Base-by-base conservation (phyloP, 2,329 filamentous ascomycete genomes). In the Stagonosporopsis vannaccii region DNA sequence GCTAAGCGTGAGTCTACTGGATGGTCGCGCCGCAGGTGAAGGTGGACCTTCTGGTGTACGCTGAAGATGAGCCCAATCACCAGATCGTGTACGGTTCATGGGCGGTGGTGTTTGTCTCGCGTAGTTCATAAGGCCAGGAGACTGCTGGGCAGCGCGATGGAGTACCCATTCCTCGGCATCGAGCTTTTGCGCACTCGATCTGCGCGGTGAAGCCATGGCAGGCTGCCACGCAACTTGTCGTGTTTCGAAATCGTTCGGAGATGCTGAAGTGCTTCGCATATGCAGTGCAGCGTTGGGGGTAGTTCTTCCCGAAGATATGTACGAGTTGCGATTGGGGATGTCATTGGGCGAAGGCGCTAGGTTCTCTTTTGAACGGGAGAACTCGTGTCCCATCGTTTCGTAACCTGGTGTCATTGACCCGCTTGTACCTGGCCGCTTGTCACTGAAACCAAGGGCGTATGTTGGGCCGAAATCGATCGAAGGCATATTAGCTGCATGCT, bases 391-490 rank as follows among this genome's bases (percentile, higher is more conserved):
- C 28, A 74, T 68, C 20, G 63, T 45, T 19, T 61, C 70, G 47
- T 78, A 77, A 0, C 47, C 53, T 26, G 47, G 47, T 9, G 75
- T 82, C 55, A 84, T 73, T 2, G 83, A 82, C 40, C 83, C 82
- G 43, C 81, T 82, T 1, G 84, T 86, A 37, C 74, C 80, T n/a
- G 85, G 84, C 8, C 84, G 81, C 63, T 80, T 81, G 17, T 77
- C 79, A 39, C 79, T 79, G 25, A 85, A 82, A 58, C 79, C 80
- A 54, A 92, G 89, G 57, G 90, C 88, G 65, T 91, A 79, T 0
- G 93, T 97, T 6, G 89, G 91, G 0, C 94, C 94, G 76, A 97
- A 97, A 73, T 97, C 88, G 60, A 97, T 85, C 4, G 83, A 78
- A 1, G 91, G 91, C 58, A 96, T 87, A 53, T 86, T 82, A 22